Conservation (phyloP, 768 basidiomycete genomes). For the Termitomyces sp. region DNA sequence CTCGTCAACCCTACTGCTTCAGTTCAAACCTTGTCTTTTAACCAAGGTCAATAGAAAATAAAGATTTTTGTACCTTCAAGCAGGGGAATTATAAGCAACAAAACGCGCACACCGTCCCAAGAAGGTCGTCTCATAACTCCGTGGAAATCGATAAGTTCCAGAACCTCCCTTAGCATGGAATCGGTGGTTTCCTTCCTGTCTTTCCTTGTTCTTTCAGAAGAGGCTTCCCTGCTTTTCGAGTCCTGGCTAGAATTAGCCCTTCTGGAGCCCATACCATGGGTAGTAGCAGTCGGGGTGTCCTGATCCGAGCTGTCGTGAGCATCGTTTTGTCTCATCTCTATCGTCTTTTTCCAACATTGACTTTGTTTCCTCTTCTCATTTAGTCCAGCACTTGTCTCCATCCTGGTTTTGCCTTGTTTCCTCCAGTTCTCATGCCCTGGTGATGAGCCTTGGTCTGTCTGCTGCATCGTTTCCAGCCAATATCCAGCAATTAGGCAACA, state of each 20-base stretch:
- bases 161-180: conserved; percentile 68
- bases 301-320: conserved; percentile 7
- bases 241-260: conserved; percentile 5
- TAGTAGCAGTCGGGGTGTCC: conserved; percentile 15
- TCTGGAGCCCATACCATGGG: conserved; percentile 3
- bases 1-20: too few relatives aligned
- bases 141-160: conserved; percentile 76
- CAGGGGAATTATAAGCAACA: conserved; percentile 77
- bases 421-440: too few relatives aligned
- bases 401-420: too few relatives aligned
- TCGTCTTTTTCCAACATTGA: too few relatives aligned
- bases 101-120: conserved; percentile 80
- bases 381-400: too few relatives aligned
- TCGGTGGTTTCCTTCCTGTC: conserved; percentile 53
- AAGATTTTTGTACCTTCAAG: conserved; percentile 58
- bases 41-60: not conserved
- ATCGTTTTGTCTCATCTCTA: too few relatives aligned
- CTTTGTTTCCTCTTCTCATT: too few relatives aligned
- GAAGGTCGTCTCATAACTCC: conserved; percentile 76
- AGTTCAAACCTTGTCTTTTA: not conserved
- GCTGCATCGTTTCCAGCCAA: too few relatives aligned
- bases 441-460: too few relatives aligned
- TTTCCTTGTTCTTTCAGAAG: conserved; percentile 29
- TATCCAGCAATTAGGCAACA: too few relatives aligned
- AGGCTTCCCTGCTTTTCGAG: conserved; percentile 20